These are phyloP conservation scores for Alisma plantagoaquatica DNA, from an alignment of 106 monocot genomes.

Conservation along the genomic window DNA sequence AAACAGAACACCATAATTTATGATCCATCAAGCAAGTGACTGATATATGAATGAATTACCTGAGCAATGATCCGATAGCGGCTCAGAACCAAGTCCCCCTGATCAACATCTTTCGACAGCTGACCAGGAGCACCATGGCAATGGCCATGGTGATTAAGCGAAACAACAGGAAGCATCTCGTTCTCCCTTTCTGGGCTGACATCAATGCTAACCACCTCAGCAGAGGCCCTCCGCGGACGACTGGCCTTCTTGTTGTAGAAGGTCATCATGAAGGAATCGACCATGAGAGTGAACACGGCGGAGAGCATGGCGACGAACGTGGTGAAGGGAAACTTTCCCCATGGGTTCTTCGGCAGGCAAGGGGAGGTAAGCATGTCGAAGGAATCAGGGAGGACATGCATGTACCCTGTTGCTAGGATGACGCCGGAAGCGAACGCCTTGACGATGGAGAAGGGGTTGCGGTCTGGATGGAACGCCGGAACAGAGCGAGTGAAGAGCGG, in stretches of 20 bases:
- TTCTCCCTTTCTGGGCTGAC: too few species aligned
- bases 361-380: constrained; percentile 40
- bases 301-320: constrained; percentile 60
- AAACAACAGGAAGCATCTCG: too few species aligned
- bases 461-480: constrained; percentile 40
- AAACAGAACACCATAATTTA: too few species aligned
- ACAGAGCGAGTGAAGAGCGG: constrained; percentile 36
- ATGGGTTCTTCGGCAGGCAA: constrained; percentile 44
- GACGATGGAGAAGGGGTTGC: constrained; percentile 38
- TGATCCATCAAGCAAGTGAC: too few species aligned
- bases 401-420: constrained; percentile 62
- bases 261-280: constrained; percentile 48
- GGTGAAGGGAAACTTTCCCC: constrained; percentile 58
- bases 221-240: constrained; percentile 2
- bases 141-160: constrained; percentile 15
- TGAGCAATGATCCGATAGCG: constrained; percentile 48
- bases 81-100: constrained; percentile 5
- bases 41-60: too few species aligned
- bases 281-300: constrained; percentile 48
- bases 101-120: constrained; percentile 7
- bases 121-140: constrained; percentile 17
- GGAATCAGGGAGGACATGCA: constrained; percentile 67
- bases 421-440: constrained; percentile 78
- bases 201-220: too few species aligned
- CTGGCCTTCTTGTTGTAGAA: constrained; percentile 24